Evolutionary conservation across 2,329 filamentous ascomycete species (phyloP).

Genomic region (Knufia petricola): DNA sequence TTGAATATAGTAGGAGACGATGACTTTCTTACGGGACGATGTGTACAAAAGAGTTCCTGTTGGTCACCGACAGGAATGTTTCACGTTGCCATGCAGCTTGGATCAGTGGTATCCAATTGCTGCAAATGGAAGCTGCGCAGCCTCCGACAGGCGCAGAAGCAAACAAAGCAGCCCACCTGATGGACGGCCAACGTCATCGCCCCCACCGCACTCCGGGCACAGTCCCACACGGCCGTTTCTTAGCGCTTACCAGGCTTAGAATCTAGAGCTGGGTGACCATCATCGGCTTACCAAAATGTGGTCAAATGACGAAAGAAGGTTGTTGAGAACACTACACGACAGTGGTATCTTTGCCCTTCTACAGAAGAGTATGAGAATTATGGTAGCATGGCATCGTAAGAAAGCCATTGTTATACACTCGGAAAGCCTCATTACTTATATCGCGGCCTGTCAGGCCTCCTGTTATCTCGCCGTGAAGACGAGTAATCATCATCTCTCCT

Average conservation of each 20-base stretch:
- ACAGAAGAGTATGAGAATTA: too few relatives aligned
- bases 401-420: too few relatives aligned
- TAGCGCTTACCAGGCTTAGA: not conserved
- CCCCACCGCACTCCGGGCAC: not conserved
- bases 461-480: not conserved
- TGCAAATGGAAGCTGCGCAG: not conserved
- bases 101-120: not conserved
- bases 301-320: not conserved
- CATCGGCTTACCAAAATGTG: not conserved
- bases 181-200: too few relatives aligned
- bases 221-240: not conserved
- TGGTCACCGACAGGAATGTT: not conserved
- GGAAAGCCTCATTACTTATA: too few relatives aligned
- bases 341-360: too few relatives aligned
- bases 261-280: too few relatives aligned
- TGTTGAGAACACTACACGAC: too few relatives aligned
- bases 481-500: slow-evolving; percentile 13
- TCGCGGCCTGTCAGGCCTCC: not conserved
- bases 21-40: not conserved
- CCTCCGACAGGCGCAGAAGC: slow-evolving; percentile 1
- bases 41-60: not conserved
- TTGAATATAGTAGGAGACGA: slow-evolving; percentile 28
- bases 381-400: too few relatives aligned
- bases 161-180: slow-evolving; percentile 3
- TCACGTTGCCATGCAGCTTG: slow-evolving; percentile 3